These are phyloP conservation scores for Pleurotus ostreatus DNA, from an alignment of 768 basidiomycete species.

Conservation along the genomic window DNA sequence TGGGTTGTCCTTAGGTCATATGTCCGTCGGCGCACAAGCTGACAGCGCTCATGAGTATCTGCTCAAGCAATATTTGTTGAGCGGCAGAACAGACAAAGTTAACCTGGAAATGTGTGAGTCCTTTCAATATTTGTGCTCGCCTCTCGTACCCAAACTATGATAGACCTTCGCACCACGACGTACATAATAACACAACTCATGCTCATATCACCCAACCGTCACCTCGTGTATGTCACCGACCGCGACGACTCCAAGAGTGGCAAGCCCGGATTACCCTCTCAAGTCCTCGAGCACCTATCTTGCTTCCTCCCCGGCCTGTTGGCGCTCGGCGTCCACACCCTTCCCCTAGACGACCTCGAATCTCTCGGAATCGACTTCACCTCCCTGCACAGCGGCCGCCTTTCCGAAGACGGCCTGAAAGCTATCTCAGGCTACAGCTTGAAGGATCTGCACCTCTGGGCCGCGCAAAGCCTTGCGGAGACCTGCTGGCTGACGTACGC, in stretches of 20 bases:
- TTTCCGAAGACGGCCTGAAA: neutral
- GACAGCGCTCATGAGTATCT: constrained; percentile 80
- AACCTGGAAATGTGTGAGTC: constrained; percentile 65
- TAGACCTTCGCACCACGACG: constrained; percentile 60
- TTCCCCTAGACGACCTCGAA: constrained; percentile 52
- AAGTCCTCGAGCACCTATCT: constrained; percentile 67
- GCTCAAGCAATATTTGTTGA: constrained; percentile 69
- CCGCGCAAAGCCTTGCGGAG: constrained; percentile 70
- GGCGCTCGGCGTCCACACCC: constrained; percentile 62
- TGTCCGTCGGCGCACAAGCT: constrained; percentile 63
- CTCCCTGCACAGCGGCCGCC: neutral
- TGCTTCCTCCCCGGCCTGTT: constrained; percentile 78
- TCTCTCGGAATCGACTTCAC: constrained; percentile 40
- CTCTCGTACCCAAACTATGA: too few relatives aligned
- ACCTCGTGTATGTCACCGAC: constrained; percentile 69
- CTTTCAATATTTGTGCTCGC: neutral
- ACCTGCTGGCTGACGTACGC: constrained; percentile 71
- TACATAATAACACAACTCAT: constrained; percentile 61
- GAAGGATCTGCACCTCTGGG: constrained; percentile 58
- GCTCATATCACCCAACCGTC: constrained; percentile 57
- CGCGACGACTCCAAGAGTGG: constrained; percentile 21
- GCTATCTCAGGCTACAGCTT: neutral
- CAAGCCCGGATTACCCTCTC: constrained; percentile 31
- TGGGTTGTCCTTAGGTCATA: constrained; percentile 23
- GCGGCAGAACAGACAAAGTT: constrained; percentile 53